A percentile compares a stretch with the other conserved stretches of the same genome.
Conservation (phyloP, 208 protist species). For the Leishmania tropica region DNA sequence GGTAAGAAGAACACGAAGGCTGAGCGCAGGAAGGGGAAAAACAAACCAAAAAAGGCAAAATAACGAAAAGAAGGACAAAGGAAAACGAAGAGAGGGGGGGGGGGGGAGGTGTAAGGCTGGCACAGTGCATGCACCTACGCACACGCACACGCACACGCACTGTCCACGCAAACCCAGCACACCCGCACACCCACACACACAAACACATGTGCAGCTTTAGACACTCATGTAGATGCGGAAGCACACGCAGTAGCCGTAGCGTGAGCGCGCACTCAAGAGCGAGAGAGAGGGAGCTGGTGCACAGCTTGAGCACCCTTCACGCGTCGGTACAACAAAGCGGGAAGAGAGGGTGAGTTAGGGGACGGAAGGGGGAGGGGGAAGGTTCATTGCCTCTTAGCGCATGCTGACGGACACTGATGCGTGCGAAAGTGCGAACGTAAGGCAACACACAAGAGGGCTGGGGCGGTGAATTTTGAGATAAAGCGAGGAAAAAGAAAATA, state of each 20-base stretch:
- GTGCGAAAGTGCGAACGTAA: not conserved
- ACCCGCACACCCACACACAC: not conserved
- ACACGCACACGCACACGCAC: not conserved
- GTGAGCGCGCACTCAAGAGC: not conserved
- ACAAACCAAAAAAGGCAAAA: not conserved
- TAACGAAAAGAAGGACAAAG: not conserved
- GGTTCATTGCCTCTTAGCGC: not conserved
- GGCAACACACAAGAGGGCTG: not conserved
- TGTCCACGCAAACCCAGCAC: not conserved
- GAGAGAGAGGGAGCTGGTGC: not conserved
- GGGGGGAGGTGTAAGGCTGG: not conserved
- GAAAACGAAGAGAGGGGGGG: not conserved
- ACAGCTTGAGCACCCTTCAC: not conserved
- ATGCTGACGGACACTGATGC: not conserved
- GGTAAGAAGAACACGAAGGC: not conserved
- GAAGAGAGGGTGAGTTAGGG: constrained; percentile 3
- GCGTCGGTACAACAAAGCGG: not conserved
- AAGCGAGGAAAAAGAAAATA: constrained; percentile 1
- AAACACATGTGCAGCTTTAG: not conserved
- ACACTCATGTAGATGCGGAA: not conserved
- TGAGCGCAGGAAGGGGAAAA: not conserved
- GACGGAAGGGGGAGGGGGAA: not conserved
- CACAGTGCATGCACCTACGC: not conserved
- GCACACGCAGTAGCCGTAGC: not conserved
- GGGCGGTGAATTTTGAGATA: not conserved